phyloP scores from a whole-genome alignment of 495 filamentous ascomycete genomes.

The Extremus antarcticus region DNA sequence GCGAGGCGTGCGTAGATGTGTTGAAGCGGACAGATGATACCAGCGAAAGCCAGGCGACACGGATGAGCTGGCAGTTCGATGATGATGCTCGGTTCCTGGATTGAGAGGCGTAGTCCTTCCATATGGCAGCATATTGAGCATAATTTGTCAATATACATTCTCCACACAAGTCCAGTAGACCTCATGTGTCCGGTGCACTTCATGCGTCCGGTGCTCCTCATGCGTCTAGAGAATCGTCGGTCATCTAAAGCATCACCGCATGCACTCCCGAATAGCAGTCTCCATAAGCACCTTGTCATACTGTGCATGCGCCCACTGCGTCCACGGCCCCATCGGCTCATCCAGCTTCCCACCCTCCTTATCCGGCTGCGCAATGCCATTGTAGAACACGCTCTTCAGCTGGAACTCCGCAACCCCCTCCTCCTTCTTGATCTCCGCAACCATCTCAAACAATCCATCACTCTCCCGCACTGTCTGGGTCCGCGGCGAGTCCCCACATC shows the following conservation, averaged over 20 bases:
- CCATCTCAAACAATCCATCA: slow-evolving; percentile 63
- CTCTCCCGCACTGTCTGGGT: slow-evolving; percentile 44
- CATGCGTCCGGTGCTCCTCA: neutral
- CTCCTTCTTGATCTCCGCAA: slow-evolving; percentile 48
- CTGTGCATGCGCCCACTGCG: slow-evolving; percentile 49
- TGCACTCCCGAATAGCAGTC: slow-evolving; percentile 36
- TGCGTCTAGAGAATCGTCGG: neutral
- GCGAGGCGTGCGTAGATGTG: slow-evolving; percentile 15
- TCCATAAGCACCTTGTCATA: slow-evolving; percentile 56
- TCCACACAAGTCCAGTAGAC: too few species aligned
- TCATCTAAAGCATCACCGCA: slow-evolving; percentile 4
- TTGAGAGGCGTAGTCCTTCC: neutral
- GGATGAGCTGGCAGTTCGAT: neutral
- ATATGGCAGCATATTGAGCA: neutral
- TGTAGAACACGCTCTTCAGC: slow-evolving; percentile 57
- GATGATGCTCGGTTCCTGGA: slow-evolving; percentile 18
- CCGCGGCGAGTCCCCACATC: slow-evolving; percentile 57
- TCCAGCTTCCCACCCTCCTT: slow-evolving; percentile 28
- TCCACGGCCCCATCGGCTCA: slow-evolving; percentile 43
- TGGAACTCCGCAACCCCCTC: slow-evolving; percentile 51
- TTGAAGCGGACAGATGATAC: slow-evolving; percentile 11
- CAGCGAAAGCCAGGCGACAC: neutral
- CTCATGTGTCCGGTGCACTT: too few species aligned
- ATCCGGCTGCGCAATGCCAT: slow-evolving; percentile 34
- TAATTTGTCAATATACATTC: too few species aligned